Evolutionary conservation across 768 basidiomycete species (phyloP).

Genomic region (Leucocoprinus sp.): DNA sequence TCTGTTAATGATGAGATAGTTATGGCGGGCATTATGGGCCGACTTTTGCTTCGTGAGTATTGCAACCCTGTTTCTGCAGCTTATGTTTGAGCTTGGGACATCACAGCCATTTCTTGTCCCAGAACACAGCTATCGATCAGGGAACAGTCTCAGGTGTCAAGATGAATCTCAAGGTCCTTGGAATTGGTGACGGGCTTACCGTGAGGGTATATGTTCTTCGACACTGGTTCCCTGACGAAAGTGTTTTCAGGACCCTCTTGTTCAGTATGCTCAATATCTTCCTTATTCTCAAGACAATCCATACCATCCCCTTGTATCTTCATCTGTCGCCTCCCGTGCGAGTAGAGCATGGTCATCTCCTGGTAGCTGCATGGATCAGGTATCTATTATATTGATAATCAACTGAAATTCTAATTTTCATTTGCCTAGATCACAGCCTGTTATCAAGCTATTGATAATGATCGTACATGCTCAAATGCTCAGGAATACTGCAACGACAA

Average conservation of each 20-base stretch:
- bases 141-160: conserved; percentile 35
- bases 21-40: conserved; percentile 71
- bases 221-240: not conserved
- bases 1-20: conserved; percentile 21
- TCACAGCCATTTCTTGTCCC: conserved; percentile 43
- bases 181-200: conserved; percentile 55
- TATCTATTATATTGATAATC: too few relatives aligned
- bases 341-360: conserved; percentile 34
- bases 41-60: conserved; percentile 45
- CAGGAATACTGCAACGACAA: conserved; percentile 52
- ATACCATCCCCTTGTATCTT: conserved; percentile 46
- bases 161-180: conserved; percentile 56
- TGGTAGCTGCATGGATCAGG: conserved; percentile 44
- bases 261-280: conserved; percentile 53
- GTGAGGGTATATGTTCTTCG: conserved; percentile 21
- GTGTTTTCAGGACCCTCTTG: conserved; percentile 27
- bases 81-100: too few relatives aligned
- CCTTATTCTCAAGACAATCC: conserved; percentile 47
- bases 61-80: not conserved
- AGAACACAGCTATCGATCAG: conserved; percentile 47
- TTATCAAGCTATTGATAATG: conserved; percentile 30
- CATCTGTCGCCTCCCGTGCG: conserved; percentile 30
- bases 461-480: conserved; percentile 46
- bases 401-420: too few relatives aligned
- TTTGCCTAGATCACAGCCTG: conserved; percentile 44